Base-by-base conservation (phyloP, 2,329 filamentous ascomycete genomes). In the Beauveria australis region DNA sequence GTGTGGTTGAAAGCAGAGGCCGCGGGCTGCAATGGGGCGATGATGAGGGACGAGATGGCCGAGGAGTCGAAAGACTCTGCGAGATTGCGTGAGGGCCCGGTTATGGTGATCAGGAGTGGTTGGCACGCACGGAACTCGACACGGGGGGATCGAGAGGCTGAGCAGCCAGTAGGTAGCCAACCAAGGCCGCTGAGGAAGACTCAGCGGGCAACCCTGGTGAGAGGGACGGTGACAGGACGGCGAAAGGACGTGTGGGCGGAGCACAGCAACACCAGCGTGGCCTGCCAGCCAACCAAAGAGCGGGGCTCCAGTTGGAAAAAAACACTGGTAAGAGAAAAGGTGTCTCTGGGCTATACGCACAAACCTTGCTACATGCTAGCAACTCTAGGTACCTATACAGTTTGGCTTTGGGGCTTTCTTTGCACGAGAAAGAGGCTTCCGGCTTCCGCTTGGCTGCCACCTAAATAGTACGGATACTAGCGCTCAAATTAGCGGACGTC, bases 41-140 rank as follows among this genome's bases (percentile, higher is more conserved):
- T 48, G 44, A 57, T 48, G 54, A 28, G 26, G 28, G 19, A 40
- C 28, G 1, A 6, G 40, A 43, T 26, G 43, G 26, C 16, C 19
- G 19, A 26, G 30, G 43, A n/a, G n/a, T 14, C 19, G 43, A 52
- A 56, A 54, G 49, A 16, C 41, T 53, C 43, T 60, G 58, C 41
- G 43, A 43, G 56, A 40, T 18, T 16, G 16, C 41, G 18, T 58
- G 47, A 22, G 19, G 18, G 28, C n/a, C 24, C n/a, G 55, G 37
- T 9, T 48, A 51, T 53, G 58, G 53, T 60, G 58, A 53, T 60
- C 58, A 60, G 58, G 58, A 60, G 58, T 53, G 49, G 49, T 60
- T 60, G 58, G 49, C 16, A 60, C 41, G 49, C 19, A 60, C 28
- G 58, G 51, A 60, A 53, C 58, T 47, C 48, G 58, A 60, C 49